Percentiles rank a stretch among this genome's conserved stretches.
phyloP scores from a whole-genome alignment of 2,329 filamentous ascomycete genomes.

The Neofusicoccum ribis region DNA sequence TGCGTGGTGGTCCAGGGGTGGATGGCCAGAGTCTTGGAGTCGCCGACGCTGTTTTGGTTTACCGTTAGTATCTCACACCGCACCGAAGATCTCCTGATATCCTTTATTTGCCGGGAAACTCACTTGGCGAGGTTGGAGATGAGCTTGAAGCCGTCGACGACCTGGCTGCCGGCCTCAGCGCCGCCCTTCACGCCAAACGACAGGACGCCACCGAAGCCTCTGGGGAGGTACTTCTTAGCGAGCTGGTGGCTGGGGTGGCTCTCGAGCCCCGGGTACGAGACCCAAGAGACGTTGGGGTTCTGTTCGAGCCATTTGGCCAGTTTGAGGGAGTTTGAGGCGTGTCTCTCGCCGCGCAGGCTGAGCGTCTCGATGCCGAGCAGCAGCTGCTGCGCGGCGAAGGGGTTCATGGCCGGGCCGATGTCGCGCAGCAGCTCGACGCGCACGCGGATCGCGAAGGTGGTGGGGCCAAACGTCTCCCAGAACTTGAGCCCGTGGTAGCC shows the following conservation, averaged over 20 bases:
- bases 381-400: conserved; percentile 90
- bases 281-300: conserved; percentile 85
- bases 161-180: conserved; percentile 75
- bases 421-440: conserved; percentile 91
- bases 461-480: conserved; percentile 84
- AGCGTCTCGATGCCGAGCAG: conserved; percentile 88
- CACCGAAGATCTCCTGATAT: too few relatives aligned
- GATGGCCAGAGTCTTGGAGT: conserved; percentile 92
- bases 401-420: conserved; percentile 77
- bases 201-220: conserved; percentile 85
- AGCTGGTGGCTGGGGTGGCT: conserved; percentile 76
- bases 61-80: conserved; percentile 13
- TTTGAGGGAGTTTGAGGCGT: conserved; percentile 78
- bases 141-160: conserved; percentile 93
- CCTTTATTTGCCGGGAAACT: conserved; percentile 30
- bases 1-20: conserved; percentile 96
- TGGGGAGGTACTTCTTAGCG: conserved; percentile 83
- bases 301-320: conserved; percentile 81
- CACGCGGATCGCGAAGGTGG: conserved; percentile 80
- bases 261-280: conserved; percentile 86
- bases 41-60: conserved; percentile 63
- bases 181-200: conserved; percentile 93
- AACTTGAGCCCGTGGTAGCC: conserved; percentile 94
- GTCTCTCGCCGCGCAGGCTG: conserved; percentile 79
- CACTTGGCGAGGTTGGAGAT: conserved; percentile 89